Conservation (phyloP, 2,329 filamentous ascomycete genomes). For the Gyromitra esculenta region DNA sequence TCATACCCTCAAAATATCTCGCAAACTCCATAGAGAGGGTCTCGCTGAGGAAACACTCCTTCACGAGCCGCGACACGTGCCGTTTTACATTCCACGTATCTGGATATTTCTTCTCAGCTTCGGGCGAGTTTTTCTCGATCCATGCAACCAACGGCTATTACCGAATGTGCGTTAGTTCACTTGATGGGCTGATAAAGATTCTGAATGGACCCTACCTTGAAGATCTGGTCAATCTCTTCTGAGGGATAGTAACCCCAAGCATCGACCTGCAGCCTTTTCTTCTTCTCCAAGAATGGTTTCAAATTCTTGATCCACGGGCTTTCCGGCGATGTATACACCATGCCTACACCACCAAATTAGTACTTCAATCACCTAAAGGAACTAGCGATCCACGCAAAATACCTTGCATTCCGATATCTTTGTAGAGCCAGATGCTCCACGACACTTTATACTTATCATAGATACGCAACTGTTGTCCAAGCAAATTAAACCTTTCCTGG, state of each 20-base stretch:
- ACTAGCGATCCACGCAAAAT: slow-evolving; percentile 61
- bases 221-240: slow-evolving; percentile 59
- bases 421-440: slow-evolving; percentile 72
- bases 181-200: neutral
- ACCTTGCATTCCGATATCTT: slow-evolving; percentile 68
- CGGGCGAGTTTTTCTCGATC: slow-evolving; percentile 56
- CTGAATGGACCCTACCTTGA: slow-evolving; percentile 43
- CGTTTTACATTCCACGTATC: slow-evolving; percentile 57
- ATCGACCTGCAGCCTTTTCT: slow-evolving; percentile 66
- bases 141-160: slow-evolving; percentile 57
- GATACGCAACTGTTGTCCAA: slow-evolving; percentile 62
- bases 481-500: slow-evolving; percentile 61
- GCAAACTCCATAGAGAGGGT: slow-evolving; percentile 68
- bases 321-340: slow-evolving; percentile 55
- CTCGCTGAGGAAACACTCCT: slow-evolving; percentile 65
- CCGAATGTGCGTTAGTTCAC: slow-evolving; percentile 1
- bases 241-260: slow-evolving; percentile 65
- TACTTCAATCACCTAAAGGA: neutral
- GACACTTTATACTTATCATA: slow-evolving; percentile 63
- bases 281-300: slow-evolving; percentile 67
- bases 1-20: slow-evolving; percentile 66
- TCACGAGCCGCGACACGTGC: slow-evolving; percentile 61
- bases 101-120: slow-evolving; percentile 56
- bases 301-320: slow-evolving; percentile 61
- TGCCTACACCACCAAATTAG: slow-evolving; percentile 26